A percentile compares a stretch with the other conserved stretches of the same genome.
Conservation (phyloP, 1,284 basidiomycete species). For the Pascua sp. region DNA sequence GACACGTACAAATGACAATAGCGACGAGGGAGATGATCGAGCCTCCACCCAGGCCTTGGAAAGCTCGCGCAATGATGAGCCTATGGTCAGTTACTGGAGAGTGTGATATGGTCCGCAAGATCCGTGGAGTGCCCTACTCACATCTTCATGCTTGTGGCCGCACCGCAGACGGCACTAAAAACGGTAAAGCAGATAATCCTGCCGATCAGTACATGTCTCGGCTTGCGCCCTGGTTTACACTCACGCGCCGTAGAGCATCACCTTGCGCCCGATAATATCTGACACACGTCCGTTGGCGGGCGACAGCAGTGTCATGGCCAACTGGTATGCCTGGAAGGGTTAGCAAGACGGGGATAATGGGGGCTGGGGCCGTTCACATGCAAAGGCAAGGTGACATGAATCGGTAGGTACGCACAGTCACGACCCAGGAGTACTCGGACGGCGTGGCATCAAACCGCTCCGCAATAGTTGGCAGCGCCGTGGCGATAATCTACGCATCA, state of each 20-base stretch:
- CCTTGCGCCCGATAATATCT: slow-evolving; percentile 44
- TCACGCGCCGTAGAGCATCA: slow-evolving; percentile 35
- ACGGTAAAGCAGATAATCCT: slow-evolving; percentile 36
- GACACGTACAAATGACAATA: slow-evolving; percentile 14
- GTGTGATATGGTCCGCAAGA: neutral
- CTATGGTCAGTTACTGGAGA: neutral
- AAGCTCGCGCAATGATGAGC: slow-evolving; percentile 38
- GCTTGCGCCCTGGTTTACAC: too few species aligned
- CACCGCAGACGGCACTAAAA: slow-evolving; percentile 41
- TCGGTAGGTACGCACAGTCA: slow-evolving; percentile 19
- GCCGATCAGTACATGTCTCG: too few species aligned
- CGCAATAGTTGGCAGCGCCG: slow-evolving; percentile 34
- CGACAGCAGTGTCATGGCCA: slow-evolving; percentile 35
- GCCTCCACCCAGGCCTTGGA: slow-evolving; percentile 44
- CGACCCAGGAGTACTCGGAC: slow-evolving; percentile 37
- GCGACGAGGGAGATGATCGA: slow-evolving; percentile 29
- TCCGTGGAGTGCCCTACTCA: neutral
- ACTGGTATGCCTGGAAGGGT: slow-evolving; percentile 30
- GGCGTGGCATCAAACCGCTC: slow-evolving; percentile 30
- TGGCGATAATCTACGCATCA: slow-evolving; percentile 26
- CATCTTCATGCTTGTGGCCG: slow-evolving; percentile 38
- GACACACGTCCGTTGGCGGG: slow-evolving; percentile 42
- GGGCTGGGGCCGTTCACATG: neutral
- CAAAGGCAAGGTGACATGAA: neutral
- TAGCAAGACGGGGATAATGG: neutral